Evolutionary conservation across 1,139 yeast species (phyloP).

Genomic region (Taiozyma onychis): DNA sequence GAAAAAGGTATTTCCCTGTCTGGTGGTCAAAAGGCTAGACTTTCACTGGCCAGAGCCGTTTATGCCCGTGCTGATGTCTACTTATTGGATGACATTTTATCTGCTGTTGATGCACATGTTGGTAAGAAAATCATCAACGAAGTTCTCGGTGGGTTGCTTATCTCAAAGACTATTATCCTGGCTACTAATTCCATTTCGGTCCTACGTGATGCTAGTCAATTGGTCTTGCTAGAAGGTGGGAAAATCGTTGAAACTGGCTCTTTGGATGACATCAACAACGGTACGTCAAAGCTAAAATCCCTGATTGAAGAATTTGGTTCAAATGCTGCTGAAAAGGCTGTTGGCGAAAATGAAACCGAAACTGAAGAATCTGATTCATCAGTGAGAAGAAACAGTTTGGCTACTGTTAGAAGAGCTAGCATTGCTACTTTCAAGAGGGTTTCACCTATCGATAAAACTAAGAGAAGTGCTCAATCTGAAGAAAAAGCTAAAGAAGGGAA

Average conservation of each 20-base stretch:
- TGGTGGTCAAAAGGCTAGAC: slow-evolving; percentile 89
- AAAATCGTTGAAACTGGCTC: slow-evolving; percentile 56
- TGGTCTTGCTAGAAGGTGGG: slow-evolving; percentile 57
- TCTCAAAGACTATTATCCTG: slow-evolving; percentile 65
- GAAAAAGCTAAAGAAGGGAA: slow-evolving; percentile 52
- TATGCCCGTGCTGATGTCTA: slow-evolving; percentile 80
- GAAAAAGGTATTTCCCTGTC: slow-evolving; percentile 86
- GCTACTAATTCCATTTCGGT: slow-evolving; percentile 80
- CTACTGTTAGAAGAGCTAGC: slow-evolving; percentile 54
- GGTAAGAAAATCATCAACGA: slow-evolving; percentile 57
- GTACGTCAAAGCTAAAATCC: slow-evolving; percentile 41
- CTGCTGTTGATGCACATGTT: slow-evolving; percentile 86
- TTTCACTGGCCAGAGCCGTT: slow-evolving; percentile 82
- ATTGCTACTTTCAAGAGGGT: slow-evolving; percentile 42
- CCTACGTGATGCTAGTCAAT: slow-evolving; percentile 57
- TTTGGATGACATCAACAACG: slow-evolving; percentile 41
- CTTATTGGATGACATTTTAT: slow-evolving; percentile 70
- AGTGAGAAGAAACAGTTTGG: slow-evolving; percentile 40
- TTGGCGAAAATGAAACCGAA: slow-evolving; percentile 6
- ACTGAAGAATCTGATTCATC: slow-evolving; percentile 7
- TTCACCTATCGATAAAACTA: slow-evolving; percentile 22
- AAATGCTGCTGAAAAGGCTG: slow-evolving; percentile 1
- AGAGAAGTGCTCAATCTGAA: slow-evolving; percentile 32
- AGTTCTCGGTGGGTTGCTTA: slow-evolving; percentile 65
- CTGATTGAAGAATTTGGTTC: slow-evolving; percentile 56